phyloP scores from a whole-genome alignment of 768 basidiomycete species.

The Cyclocybe cylindracea region DNA sequence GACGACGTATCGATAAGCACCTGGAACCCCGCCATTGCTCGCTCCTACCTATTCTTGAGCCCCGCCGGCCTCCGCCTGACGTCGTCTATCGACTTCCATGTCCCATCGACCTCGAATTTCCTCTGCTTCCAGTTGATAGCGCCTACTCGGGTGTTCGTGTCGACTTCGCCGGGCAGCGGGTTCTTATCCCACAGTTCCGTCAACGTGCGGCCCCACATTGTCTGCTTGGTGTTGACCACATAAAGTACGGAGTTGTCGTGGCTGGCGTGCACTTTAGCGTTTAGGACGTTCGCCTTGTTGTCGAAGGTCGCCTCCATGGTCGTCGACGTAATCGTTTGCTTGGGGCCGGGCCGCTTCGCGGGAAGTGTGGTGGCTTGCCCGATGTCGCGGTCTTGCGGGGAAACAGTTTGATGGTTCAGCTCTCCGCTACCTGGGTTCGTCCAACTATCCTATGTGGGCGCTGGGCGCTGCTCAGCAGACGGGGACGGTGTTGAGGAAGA shows the following conservation, averaged over 20 bases:
- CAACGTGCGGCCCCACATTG: slow-evolving; percentile 41
- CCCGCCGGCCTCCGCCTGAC: slow-evolving; percentile 39
- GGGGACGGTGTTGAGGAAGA: too few species aligned
- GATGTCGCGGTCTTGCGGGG: too few species aligned
- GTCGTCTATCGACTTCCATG: slow-evolving; percentile 39
- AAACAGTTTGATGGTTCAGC: too few species aligned
- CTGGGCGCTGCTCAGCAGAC: too few species aligned
- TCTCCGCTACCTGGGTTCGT: too few species aligned
- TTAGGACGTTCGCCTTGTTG: slow-evolving; percentile 50
- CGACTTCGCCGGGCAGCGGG: slow-evolving; percentile 32
- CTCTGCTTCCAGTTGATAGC: slow-evolving; percentile 54
- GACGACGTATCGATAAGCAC: background rate
- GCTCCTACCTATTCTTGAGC: slow-evolving; percentile 36
- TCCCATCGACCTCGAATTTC: slow-evolving; percentile 44
- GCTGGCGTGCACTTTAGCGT: slow-evolving; percentile 39
- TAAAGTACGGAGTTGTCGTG: slow-evolving; percentile 50
- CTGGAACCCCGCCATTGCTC: background rate
- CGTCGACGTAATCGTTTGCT: background rate
- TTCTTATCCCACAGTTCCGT: slow-evolving; percentile 51
- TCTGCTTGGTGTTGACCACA: slow-evolving; percentile 42
- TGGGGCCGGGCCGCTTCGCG: background rate
- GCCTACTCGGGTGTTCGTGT: slow-evolving; percentile 36
- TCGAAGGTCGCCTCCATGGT: slow-evolving; percentile 54
- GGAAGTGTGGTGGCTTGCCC: too few species aligned
- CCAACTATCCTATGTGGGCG: too few species aligned